Evolutionary conservation across 106 monocot genomes (phyloP).

Genomic region (Dioscorea zingiberensis): DNA sequence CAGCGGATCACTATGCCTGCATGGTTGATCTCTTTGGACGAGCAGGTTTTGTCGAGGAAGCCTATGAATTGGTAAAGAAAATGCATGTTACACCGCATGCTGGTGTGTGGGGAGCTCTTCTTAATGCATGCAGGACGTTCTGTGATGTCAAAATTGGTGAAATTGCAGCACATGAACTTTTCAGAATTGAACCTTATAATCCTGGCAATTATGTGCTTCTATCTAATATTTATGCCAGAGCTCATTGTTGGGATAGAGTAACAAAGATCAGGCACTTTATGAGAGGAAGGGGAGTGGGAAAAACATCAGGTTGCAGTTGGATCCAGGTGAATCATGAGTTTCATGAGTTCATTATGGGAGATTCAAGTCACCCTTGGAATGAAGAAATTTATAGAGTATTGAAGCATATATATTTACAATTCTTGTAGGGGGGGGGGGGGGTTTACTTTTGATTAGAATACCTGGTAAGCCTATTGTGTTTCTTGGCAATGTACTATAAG

Average conservation of each 20-base stretch:
- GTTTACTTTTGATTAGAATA: background rate
- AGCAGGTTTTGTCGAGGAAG: conserved; percentile 30
- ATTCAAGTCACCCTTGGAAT: conserved; percentile 5
- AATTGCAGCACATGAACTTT: conserved; percentile 32
- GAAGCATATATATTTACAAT: conserved; percentile 17
- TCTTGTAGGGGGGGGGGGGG: background rate
- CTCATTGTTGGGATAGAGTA: conserved; percentile 32
- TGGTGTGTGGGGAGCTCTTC: conserved; percentile 52
- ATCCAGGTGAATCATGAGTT: conserved; percentile 28
- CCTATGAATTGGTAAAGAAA: conserved; percentile 25
- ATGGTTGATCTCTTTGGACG: conserved; percentile 47
- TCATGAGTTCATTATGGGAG: conserved; percentile 26
- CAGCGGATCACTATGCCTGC: conserved; percentile 44
- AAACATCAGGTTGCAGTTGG: conserved; percentile 46
- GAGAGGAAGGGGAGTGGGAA: conserved; percentile 27
- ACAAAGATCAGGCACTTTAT: conserved; percentile 23
- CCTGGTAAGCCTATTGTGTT: too few relatives aligned
- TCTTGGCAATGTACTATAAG: too few relatives aligned
- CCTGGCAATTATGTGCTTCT: conserved; percentile 47
- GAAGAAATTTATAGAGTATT: conserved; percentile 21
- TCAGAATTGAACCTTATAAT: conserved; percentile 31
- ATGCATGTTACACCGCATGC: conserved; percentile 35
- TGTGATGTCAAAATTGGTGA: conserved; percentile 19
- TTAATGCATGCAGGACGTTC: conserved; percentile 32
- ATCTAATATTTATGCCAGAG: conserved; percentile 36